Percentiles rank a stretch among this genome's conserved stretches.
phyloP scores from a whole-genome alignment of 2,329 filamentous ascomycete genomes.

The Pseudodiploospora longispora region DNA sequence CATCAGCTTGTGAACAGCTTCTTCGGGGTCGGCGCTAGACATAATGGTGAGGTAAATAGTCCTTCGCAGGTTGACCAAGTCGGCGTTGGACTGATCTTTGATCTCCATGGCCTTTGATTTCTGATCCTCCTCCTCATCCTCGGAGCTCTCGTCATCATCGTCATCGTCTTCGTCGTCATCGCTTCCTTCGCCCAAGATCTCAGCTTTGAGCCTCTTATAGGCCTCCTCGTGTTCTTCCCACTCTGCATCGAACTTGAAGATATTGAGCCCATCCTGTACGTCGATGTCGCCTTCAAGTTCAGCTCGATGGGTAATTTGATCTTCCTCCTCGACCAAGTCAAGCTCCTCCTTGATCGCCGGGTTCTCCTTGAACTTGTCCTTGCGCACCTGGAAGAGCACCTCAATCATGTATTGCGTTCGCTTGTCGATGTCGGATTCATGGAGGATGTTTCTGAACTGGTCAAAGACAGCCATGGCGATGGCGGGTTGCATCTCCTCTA shows the following conservation, averaged over 20 bases:
- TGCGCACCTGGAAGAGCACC: constrained; percentile 90
- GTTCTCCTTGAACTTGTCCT: constrained; percentile 95
- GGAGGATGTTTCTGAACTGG: constrained; percentile 88
- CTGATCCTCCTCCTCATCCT: constrained; percentile 64
- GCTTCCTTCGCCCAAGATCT: constrained; percentile 90
- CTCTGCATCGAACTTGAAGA: constrained; percentile 88
- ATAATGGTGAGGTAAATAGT: constrained; percentile 98
- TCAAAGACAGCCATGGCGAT: constrained; percentile 91
- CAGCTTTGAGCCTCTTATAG: constrained; percentile 83
- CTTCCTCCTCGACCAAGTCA: constrained; percentile 93
- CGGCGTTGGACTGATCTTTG: constrained; percentile 94
- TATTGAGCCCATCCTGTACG: constrained; percentile 79
- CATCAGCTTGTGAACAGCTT: constrained; percentile 95
- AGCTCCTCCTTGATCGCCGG: constrained; percentile 84
- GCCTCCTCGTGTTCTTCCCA: constrained; percentile 88
- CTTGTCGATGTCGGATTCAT: constrained; percentile 96
- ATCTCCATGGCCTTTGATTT: constrained; percentile 85
- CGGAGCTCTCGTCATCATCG: constrained; percentile 57
- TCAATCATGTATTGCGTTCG: constrained; percentile 99
- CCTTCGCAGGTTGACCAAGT: constrained; percentile 84
- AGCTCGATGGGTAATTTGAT: constrained; percentile 87
- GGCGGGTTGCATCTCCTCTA: constrained; percentile 89
- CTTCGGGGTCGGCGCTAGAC: constrained; percentile 92
- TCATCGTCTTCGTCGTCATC: constrained; percentile 67
- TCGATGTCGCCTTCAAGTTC: constrained; percentile 78